Conservation (phyloP, 495 filamentous ascomycete genomes). For the Elasticomyces elasticus region DNA sequence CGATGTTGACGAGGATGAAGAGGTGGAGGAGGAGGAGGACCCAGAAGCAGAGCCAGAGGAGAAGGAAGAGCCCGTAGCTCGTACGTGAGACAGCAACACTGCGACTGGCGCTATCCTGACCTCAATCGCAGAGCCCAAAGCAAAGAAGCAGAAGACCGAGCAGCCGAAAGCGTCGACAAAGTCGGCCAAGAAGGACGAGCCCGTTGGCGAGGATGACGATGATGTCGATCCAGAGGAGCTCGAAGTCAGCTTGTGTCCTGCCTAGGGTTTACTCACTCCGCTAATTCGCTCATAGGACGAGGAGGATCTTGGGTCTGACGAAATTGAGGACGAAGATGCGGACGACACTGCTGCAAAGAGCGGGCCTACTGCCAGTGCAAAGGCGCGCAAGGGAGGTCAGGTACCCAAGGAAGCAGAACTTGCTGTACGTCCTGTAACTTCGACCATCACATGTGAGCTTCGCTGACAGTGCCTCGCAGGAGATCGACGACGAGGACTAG, state of each 20-base stretch:
- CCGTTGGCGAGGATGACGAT: constrained; percentile 9
- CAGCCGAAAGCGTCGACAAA: constrained; percentile 15
- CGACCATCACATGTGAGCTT: background rate
- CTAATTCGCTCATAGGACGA: constrained; percentile 4
- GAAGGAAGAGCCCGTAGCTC: constrained; percentile 1
- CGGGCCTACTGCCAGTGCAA: constrained; percentile 22
- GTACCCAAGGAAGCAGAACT: constrained; percentile 20
- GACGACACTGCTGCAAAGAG: constrained; percentile 21
- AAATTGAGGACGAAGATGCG: constrained; percentile 13
- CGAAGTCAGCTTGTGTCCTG: constrained; percentile 2
- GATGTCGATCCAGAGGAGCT: constrained; percentile 1
- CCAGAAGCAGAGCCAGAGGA: constrained; percentile 4
- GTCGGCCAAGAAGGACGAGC: background rate
- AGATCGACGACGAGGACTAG: background rate
- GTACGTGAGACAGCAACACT: background rate
- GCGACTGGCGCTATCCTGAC: background rate
- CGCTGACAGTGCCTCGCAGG: background rate
- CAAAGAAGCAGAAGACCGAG: constrained; percentile 19
- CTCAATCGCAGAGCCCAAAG: constrained; percentile 3
- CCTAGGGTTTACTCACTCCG: constrained; percentile 12
- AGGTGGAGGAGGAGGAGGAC: constrained; percentile 7
- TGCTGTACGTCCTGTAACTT: background rate
- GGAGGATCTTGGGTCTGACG: constrained; percentile 5
- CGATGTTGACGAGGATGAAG: background rate
- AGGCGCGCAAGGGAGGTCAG: constrained; percentile 19